A percentile compares a stretch with the other conserved stretches of the same genome.
phyloP scores from a whole-genome alignment of 2,329 filamentous ascomycete species.

The Metarhizium brunneum region DNA sequence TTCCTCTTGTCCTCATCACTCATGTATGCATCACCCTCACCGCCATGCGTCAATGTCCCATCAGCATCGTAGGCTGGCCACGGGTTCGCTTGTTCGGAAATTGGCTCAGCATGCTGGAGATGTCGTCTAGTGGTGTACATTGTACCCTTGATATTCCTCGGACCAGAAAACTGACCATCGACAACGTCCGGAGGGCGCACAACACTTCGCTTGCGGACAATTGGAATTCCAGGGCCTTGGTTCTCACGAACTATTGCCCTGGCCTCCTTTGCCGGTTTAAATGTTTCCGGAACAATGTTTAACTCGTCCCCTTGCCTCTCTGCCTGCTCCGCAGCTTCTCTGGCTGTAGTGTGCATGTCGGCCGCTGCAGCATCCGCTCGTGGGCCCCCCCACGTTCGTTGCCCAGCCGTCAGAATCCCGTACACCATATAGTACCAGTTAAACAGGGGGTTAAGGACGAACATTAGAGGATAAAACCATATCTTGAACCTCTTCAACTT shows the following conservation, averaged over 20 bases:
- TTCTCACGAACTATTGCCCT: conserved; percentile 22
- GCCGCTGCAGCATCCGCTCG: conserved; percentile 80
- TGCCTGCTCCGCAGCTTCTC: conserved; percentile 76
- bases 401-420: conserved; percentile 87
- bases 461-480: conserved; percentile 93
- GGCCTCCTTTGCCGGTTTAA: conserved; percentile 52
- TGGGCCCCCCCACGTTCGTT: conserved; percentile 92
- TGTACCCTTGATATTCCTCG: conserved; percentile 22
- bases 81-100: background rate
- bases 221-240: conserved; percentile 19
- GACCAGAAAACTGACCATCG: conserved; percentile 69
- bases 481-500: conserved; percentile 86
- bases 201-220: conserved; percentile 42
- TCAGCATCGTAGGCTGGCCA: background rate
- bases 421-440: conserved; percentile 99
- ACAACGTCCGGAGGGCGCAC: conserved; percentile 66
- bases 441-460: conserved; percentile 89
- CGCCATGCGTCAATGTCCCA: background rate
- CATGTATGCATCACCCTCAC: conserved; percentile 65
- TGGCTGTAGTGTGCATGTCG: conserved; percentile 64
- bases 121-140: background rate
- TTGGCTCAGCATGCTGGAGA: background rate
- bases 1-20: conserved; percentile 66
- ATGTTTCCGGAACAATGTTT: conserved; percentile 82
- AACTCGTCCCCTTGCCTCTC: conserved; percentile 75